phyloP scores from a whole-genome alignment of 176 grass and related monocot species.

The Carex parvula region DNA sequence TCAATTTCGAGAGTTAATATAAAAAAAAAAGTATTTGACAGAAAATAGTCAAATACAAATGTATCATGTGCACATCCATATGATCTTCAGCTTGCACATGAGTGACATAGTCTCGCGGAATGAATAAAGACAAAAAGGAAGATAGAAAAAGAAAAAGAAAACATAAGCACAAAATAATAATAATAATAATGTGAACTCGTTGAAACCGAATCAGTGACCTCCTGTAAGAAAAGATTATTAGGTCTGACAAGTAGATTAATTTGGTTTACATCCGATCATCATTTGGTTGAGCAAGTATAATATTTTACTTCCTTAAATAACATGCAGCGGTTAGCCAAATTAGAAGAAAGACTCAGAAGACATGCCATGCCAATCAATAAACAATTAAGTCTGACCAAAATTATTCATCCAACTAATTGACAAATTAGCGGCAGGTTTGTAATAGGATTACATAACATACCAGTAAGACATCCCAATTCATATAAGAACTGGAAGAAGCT shows the following conservation, averaged over 20 bases:
- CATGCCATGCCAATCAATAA: not conserved
- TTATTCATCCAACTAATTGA: not conserved
- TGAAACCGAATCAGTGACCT: no score
- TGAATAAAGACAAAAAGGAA: not conserved
- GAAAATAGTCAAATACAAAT: not conserved
- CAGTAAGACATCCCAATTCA: not conserved
- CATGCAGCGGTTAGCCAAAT: not conserved
- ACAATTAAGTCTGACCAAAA: not conserved
- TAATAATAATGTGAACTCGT: no score
- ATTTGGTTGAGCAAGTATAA: not conserved
- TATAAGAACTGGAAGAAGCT: not conserved
- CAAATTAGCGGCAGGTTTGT: not conserved
- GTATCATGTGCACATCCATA: not conserved
- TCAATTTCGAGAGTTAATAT: no score
- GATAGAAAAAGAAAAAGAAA: not conserved
- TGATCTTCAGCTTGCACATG: not conserved
- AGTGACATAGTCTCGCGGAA: not conserved
- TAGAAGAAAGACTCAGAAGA: not conserved
- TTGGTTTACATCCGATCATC: not conserved
- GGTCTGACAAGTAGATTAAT: no score
- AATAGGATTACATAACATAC: not conserved
- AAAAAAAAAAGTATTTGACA: not conserved
- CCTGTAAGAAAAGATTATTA: no score
- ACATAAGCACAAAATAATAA: not conserved
- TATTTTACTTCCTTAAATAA: not conserved